These are phyloP conservation scores for Aegilops longissima DNA, from an alignment of 176 grass and related monocot species.

Conservation along the genomic window DNA sequence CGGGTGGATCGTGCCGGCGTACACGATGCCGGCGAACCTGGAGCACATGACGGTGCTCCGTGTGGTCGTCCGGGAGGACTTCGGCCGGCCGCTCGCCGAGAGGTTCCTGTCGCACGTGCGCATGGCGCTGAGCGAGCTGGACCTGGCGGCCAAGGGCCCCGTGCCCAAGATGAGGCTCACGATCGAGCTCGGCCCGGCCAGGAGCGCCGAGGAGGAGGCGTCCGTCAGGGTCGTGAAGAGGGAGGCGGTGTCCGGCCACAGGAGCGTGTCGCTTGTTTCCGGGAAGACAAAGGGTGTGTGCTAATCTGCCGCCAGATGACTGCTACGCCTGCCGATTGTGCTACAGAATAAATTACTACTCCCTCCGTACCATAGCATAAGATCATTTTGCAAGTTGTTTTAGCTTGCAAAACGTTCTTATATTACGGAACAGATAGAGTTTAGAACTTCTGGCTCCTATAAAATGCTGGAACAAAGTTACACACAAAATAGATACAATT, in stretches of 20 bases:
- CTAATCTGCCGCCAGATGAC: constrained; percentile 9
- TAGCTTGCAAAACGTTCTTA: too few species aligned
- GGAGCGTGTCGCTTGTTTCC: constrained; percentile 48
- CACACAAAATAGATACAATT: not conserved
- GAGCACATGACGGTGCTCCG: constrained; percentile 79
- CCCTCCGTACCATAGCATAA: too few species aligned
- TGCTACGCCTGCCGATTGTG: not conserved
- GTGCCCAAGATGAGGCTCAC: constrained; percentile 49
- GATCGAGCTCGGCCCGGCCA: constrained; percentile 48
- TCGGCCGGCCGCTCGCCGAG: constrained; percentile 52
- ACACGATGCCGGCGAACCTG: constrained; percentile 80
- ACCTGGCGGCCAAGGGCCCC: constrained; percentile 24
- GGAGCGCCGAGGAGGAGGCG: constrained; percentile 33
- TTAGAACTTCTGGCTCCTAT: not conserved
- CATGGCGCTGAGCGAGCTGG: constrained; percentile 49
- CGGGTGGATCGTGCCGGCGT: constrained; percentile 85
- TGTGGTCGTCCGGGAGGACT: constrained; percentile 72
- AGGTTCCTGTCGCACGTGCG: constrained; percentile 59
- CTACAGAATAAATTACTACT: not conserved
- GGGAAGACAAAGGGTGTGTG: constrained; percentile 74
- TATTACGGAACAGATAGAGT: too few species aligned
- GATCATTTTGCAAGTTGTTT: too few species aligned
- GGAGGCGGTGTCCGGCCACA: constrained; percentile 29
- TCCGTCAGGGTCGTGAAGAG: constrained; percentile 48
- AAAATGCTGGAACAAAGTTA: not conserved